Conservation (phyloP, 495 filamentous ascomycete species). For the Aspergillus steynii region DNA sequence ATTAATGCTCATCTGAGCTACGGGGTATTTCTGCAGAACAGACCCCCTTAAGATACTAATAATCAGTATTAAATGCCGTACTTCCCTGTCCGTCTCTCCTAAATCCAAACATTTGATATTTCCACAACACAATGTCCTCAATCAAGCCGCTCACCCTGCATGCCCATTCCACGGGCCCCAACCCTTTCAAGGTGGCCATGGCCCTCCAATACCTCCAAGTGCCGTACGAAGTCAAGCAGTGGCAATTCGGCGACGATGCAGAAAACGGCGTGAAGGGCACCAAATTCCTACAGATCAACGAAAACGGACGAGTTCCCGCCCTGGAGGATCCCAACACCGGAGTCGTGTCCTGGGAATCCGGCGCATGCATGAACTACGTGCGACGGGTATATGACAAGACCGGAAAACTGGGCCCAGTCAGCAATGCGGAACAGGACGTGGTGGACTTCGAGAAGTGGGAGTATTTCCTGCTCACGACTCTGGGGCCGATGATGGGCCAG, state of each 20-base stretch:
- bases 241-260: conserved; percentile 58
- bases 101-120: too few relatives aligned
- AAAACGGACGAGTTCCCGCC: conserved; percentile 85
- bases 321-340: conserved; percentile 51
- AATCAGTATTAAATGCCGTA: too few relatives aligned
- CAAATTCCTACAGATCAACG: conserved; percentile 80
- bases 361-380: conserved; percentile 41
- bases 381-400: conserved; percentile 33
- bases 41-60: too few relatives aligned
- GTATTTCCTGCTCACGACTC: conserved; percentile 40
- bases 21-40: neutral
- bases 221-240: conserved; percentile 58
- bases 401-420: conserved; percentile 27
- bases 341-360: conserved; percentile 40
- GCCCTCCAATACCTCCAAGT: conserved; percentile 75
- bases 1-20: neutral
- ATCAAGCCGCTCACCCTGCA: conserved; percentile 36
- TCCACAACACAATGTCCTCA: neutral
- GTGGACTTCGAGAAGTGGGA: conserved; percentile 52
- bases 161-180: conserved; percentile 42
- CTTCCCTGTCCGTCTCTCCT: too few relatives aligned
- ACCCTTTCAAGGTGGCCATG: conserved; percentile 70
- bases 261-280: conserved; percentile 57
- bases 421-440: conserved; percentile 35
- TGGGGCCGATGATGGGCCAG: conserved; percentile 47